phyloP scores from a whole-genome alignment of 2,329 filamentous ascomycete genomes.

The Ceratocystiopsis sp. region DNA sequence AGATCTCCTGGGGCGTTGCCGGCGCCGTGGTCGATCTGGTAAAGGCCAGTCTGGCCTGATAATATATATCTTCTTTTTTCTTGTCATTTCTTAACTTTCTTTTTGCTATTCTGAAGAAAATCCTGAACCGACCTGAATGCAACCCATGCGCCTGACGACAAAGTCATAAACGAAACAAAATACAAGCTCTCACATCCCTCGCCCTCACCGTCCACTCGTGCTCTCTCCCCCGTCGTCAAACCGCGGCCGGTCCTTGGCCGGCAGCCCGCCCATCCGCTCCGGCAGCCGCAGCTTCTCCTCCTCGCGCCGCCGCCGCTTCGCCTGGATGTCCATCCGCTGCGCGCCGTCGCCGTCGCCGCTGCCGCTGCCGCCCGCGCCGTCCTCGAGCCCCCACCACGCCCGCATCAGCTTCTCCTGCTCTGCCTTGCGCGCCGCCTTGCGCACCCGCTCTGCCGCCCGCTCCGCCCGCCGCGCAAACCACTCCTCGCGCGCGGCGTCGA shows the following conservation, averaged over 20 bases:
- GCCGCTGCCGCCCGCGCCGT: not conserved
- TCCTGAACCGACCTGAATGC: too few species aligned
- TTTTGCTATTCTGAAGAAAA: too few species aligned
- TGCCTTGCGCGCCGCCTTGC: constrained; percentile 38
- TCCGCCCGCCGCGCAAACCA: constrained; percentile 73
- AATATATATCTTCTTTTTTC: not conserved
- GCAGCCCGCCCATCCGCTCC: constrained; percentile 39
- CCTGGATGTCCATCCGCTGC: constrained; percentile 29
- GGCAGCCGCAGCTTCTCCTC: constrained; percentile 35
- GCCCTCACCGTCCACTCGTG: not conserved
- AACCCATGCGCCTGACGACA: not conserved
- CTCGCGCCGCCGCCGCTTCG: constrained; percentile 29
- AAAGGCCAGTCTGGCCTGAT: not conserved
- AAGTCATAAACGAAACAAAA: not conserved
- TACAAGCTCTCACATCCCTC: too few species aligned
- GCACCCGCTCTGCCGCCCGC: constrained; percentile 49
- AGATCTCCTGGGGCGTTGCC: constrained; percentile 43
- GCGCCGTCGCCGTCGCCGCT: constrained; percentile 19
- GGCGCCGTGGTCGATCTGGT: constrained; percentile 28
- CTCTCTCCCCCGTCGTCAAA: constrained; percentile 4
- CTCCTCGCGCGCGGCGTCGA: constrained; percentile 79
- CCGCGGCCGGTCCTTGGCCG: constrained; percentile 21
- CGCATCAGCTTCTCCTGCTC: constrained; percentile 49
- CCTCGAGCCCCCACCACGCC: constrained; percentile 46
- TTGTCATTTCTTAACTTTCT: too few species aligned